Evolutionary conservation across 2,329 filamentous ascomycete genomes (phyloP), one percentile per base, ranked within the genome.

Genomic region (Colletotrichum abscissum): DNA sequence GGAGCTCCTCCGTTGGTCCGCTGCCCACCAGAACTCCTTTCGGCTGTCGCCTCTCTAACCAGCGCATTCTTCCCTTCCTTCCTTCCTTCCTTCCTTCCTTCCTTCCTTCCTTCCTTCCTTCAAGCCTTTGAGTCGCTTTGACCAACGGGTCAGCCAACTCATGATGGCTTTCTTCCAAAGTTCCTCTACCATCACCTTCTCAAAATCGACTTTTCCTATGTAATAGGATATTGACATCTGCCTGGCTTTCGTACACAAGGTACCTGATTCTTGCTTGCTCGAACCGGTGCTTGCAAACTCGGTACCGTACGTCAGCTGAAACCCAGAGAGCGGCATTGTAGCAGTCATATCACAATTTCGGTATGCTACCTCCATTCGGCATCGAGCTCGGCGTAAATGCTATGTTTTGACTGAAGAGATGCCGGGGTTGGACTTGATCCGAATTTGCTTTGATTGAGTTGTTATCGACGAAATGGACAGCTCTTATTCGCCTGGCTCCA

Each of bases 401-500:
- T n/a, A 85, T 77, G 7, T 76, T 79, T 42, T 81, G 76, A 4
- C 72, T 73, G 1, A 79, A 78, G 56, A 84, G 69, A 19, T 76
- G 67, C 2, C 77, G 76, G 9, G 76, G 70, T 38, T 69, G 67
- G 16, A 83, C 74, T 4, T 33, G 26, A 74, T 2, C 77, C 66
- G 69, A 82, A 84, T 4, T 59, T 69, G 2, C 69, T 46, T 72
- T 84, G 78, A 5, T 35, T 59, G 74, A 84, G 73, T 4, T 66
- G 22, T 11, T 72, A 52, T 22, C 81, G 78, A 67, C 82, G 84
- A 69, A 84, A 83, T 1, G 81, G 83, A 62, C 83, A 85, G 11
- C 62, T 74, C 3, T 68, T 38, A 42, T 80, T 65, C 0, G 30
- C 38, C 0, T 33, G 28, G 6, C 82, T 58, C 80, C 82, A 83